Conservation (phyloP, 2,329 filamentous ascomycete genomes). For the Aspergillus eucalypticola region DNA sequence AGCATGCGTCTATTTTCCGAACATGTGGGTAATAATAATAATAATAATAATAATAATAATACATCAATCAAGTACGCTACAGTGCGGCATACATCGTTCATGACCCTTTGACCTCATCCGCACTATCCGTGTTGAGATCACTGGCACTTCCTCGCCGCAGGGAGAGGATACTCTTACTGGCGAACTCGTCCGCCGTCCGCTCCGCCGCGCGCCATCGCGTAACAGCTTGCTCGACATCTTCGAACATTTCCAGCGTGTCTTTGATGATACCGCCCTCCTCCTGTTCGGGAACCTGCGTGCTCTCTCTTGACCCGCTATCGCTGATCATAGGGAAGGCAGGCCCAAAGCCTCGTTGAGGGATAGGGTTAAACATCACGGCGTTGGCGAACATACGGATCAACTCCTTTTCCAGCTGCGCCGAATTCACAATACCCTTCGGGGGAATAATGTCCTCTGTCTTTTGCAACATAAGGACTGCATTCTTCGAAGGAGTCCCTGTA, state of each 20-base stretch:
- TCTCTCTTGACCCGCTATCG: slow-evolving; percentile 39
- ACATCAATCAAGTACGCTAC: slow-evolving; percentile 15
- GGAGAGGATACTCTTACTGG: slow-evolving; percentile 39
- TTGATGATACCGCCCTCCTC: slow-evolving; percentile 86
- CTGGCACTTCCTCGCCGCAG: slow-evolving; percentile 40
- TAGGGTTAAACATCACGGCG: slow-evolving; percentile 96
- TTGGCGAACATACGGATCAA: slow-evolving; percentile 97
- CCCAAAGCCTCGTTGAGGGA: slow-evolving; percentile 71
- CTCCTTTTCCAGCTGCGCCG: slow-evolving; percentile 87
- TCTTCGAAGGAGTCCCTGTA: slow-evolving; percentile 39
- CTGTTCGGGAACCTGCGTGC: slow-evolving; percentile 61
- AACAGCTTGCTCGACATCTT: slow-evolving; percentile 78
- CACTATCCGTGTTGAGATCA: slow-evolving; percentile 39
- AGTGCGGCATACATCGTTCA: neutral
- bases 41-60: slow-evolving; percentile 18
- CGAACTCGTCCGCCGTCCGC: slow-evolving; percentile 41
- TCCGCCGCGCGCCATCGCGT: slow-evolving; percentile 75
- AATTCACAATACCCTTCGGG: slow-evolving; percentile 89
- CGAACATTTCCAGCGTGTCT: slow-evolving; percentile 85
- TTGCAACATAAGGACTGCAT: slow-evolving; percentile 44
- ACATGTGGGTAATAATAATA: slow-evolving; percentile 9
- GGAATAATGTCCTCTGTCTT: slow-evolving; percentile 76
- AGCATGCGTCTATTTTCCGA: slow-evolving; percentile 3
- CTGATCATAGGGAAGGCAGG: slow-evolving; percentile 57
- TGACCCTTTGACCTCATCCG: slow-evolving; percentile 38